These are phyloP conservation scores for Isatis lusitanica DNA, from an alignment of 441 rosid genomes.

Conservation along the genomic window DNA sequence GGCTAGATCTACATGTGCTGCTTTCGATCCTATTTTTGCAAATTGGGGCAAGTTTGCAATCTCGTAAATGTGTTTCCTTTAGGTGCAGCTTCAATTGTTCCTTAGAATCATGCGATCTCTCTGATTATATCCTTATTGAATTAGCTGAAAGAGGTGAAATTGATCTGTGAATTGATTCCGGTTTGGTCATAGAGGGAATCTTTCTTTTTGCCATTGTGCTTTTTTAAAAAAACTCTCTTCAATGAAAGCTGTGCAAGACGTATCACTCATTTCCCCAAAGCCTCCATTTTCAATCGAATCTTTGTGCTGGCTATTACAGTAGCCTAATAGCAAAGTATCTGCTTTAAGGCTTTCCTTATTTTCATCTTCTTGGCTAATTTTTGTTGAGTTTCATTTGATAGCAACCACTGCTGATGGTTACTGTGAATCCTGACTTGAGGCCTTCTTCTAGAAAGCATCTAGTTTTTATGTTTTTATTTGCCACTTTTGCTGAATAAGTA, in stretches of 20 bases:
- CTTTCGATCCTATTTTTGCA: conserved; percentile 7
- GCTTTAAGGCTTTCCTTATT: background rate
- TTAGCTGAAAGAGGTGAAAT: conserved; percentile 6
- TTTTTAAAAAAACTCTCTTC: background rate
- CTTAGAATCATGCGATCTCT: background rate
- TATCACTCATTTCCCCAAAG: background rate
- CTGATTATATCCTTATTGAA: background rate
- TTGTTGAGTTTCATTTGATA: background rate
- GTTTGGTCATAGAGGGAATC: background rate
- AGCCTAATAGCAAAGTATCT: background rate
- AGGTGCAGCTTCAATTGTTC: background rate
- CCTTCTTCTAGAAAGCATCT: background rate
- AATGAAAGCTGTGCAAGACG: background rate
- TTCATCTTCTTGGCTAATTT: background rate
- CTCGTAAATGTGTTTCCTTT: conserved; percentile 2
- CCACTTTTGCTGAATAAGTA: background rate
- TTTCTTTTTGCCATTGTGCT: background rate
- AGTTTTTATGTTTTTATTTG: background rate
- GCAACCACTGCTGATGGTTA: background rate
- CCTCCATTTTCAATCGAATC: background rate
- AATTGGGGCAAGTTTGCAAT: background rate
- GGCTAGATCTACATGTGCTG: conserved; percentile 28
- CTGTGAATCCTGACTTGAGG: background rate
- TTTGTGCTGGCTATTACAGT: background rate
- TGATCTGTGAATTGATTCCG: background rate